Percentiles rank a stretch among this genome's conserved stretches.
Conservation (phyloP, 768 basidiomycete species). For the Phanerochaete carnosa region DNA sequence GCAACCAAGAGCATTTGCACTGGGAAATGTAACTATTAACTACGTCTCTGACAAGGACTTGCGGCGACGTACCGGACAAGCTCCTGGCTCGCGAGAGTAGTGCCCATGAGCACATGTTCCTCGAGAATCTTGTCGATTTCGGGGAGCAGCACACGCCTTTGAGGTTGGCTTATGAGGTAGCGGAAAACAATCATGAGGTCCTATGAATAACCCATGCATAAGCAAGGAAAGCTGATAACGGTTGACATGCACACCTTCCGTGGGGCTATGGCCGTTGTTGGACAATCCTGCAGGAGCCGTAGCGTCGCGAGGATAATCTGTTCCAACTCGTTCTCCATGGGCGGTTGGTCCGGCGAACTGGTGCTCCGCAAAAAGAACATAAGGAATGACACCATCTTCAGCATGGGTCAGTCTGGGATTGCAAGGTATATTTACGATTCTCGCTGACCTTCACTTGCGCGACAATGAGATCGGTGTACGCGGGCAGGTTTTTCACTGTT, state of each 20-base stretch:
- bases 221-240: not conserved
- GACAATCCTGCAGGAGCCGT: constrained; percentile 92
- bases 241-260: constrained; percentile 60
- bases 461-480: constrained; percentile 81
- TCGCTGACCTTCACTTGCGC: constrained; percentile 83
- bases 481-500: constrained; percentile 63
- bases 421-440: not conserved
- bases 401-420: not conserved
- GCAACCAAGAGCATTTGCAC: constrained; percentile 79
- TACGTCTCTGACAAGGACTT: not conserved
- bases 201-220: constrained; percentile 35
- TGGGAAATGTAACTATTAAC: constrained; percentile 21
- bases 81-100: constrained; percentile 80
- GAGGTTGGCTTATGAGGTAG: constrained; percentile 78
- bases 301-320: constrained; percentile 75
- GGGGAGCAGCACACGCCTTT: constrained; percentile 73
- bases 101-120: constrained; percentile 85
- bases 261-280: constrained; percentile 75
- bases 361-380: constrained; percentile 82
- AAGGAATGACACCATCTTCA: constrained; percentile 85
- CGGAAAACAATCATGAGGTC: constrained; percentile 91
- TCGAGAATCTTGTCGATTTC: constrained; percentile 89
- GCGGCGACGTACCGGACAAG: constrained; percentile 58
- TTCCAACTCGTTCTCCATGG: constrained; percentile 50
- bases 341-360: not conserved